Evolutionary conservation across 140 eudicot genomes (phyloP).

Genomic region (Oenanthe javanica): DNA sequence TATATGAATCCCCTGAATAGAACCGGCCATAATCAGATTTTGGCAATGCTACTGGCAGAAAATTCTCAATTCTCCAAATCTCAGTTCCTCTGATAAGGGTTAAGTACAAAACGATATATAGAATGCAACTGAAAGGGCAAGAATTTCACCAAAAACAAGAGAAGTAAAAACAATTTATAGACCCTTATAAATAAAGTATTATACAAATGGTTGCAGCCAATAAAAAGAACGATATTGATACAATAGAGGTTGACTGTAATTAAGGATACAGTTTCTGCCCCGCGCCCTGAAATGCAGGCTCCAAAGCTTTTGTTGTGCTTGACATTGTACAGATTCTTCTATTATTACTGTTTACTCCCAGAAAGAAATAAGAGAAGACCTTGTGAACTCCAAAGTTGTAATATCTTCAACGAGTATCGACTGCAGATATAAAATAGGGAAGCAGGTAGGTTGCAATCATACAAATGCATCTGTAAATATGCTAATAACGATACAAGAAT

Average conservation of each 20-base stretch:
- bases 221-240: not conserved
- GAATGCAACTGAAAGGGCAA: not conserved
- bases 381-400: constrained; percentile 6
- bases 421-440: not conserved
- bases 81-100: constrained; percentile 81
- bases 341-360: constrained; percentile 12
- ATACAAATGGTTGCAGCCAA: constrained; percentile 4
- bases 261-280: constrained; percentile 93
- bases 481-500: not conserved
- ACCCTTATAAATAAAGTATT: not conserved
- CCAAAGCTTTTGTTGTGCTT: constrained; percentile 70
- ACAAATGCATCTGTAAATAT: not conserved
- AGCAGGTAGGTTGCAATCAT: not conserved
- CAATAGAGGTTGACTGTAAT: constrained; percentile 9
- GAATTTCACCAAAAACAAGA: not conserved
- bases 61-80: constrained; percentile 96
- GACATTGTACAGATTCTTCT: constrained; percentile 43
- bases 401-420: constrained; percentile 11
- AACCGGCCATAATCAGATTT: constrained; percentile 88
- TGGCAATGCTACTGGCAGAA: constrained; percentile 86
- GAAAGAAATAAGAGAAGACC: constrained; percentile 3
- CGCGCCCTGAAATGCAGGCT: constrained; percentile 97
- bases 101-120: constrained; percentile 32
- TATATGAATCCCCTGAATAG: constrained; percentile 94
- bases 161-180: not conserved